Evolutionary conservation across 1,139 yeast genomes (phyloP), one percentile per base, ranked within the genome.

Genomic region (Candida neerlandica): DNA sequence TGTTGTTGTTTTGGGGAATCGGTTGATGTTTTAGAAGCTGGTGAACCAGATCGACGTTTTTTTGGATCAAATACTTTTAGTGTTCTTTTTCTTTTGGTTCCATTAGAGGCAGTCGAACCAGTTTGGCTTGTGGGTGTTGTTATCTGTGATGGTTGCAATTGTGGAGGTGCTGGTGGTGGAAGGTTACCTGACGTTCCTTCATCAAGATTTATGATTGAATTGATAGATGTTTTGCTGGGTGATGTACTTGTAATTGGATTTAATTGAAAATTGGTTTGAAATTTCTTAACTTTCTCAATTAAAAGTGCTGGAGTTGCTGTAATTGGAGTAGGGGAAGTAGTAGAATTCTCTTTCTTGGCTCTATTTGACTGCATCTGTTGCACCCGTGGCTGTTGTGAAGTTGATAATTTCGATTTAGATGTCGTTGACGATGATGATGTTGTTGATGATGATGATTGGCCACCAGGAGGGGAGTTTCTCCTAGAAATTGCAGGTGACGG

Each of bases 181-280:
- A 9, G 56, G 33, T 65, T 14, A 5, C 34, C 27, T 5, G 27
- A 2, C 7, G 27, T 14, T 11, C 14, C 71, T 43, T 69, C 70
- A 44, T 71, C 75, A 16, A 61, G 53, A 53, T 73, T 72, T 48
- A 72, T 73, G 33, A 73, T 69, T 15, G 75, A 69, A 50, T 65
- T 69, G 30, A 73, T 72, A 9, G 76, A 70, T 0, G 78, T 66
- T 52, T 66, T 69, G 51, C 66, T 67, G 21, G 54, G 50, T 35
- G 52, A 40, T 2, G 45, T 39, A 7, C 14, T n/a, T n/a, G n/a
- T 35, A 12, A 47, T 23, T 26, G 52, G 52, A 27, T 45, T 51
- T 16, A 63, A 41, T 38, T 61, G 62, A 51, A 72, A 65, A 45
- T 59, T 63, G 0, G 77, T 69, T 53, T 70, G 75, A 55, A 67